Conservation (phyloP, 331 rosid genomes). For the Dryas integrifolia region DNA sequence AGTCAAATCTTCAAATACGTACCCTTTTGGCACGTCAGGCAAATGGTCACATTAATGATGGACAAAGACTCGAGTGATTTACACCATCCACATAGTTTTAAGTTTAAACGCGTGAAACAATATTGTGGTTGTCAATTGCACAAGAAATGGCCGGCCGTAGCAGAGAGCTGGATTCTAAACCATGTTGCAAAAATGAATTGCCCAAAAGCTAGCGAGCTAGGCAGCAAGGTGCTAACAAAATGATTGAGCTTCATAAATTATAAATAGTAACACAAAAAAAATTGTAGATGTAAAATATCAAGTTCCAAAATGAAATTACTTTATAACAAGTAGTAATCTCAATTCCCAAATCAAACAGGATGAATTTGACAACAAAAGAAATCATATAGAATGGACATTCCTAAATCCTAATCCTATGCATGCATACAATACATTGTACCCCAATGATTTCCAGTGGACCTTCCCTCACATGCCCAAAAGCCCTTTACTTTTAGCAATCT, state of each 20-base stretch:
- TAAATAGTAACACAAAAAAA: too few species aligned
- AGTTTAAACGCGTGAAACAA: background rate
- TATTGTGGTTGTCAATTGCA: conserved; percentile 6
- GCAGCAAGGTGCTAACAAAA: too few species aligned
- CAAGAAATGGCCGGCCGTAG: background rate
- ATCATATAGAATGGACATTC: too few species aligned
- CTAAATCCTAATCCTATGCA: too few species aligned
- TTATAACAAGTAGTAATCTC: too few species aligned
- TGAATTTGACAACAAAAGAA: too few species aligned
- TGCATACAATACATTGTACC: too few species aligned
- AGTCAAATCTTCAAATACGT: too few species aligned
- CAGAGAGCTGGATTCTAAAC: background rate
- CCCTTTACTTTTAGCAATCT: background rate
- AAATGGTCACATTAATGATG: background rate
- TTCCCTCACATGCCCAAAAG: conserved; percentile 22
- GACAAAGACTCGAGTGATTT: background rate
- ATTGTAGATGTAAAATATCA: too few species aligned
- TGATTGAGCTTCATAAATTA: too few species aligned
- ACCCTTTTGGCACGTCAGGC: background rate
- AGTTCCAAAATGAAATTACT: too few species aligned
- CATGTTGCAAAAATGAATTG: background rate
- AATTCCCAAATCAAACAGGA: background rate
- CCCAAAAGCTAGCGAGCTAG: too few species aligned
- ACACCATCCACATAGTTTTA: conserved; percentile 1
- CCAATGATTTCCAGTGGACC: conserved; percentile 26